Evolutionary conservation across 2,329 filamentous ascomycete species (phyloP).

Genomic region (Aspergillus phoenicis): DNA sequence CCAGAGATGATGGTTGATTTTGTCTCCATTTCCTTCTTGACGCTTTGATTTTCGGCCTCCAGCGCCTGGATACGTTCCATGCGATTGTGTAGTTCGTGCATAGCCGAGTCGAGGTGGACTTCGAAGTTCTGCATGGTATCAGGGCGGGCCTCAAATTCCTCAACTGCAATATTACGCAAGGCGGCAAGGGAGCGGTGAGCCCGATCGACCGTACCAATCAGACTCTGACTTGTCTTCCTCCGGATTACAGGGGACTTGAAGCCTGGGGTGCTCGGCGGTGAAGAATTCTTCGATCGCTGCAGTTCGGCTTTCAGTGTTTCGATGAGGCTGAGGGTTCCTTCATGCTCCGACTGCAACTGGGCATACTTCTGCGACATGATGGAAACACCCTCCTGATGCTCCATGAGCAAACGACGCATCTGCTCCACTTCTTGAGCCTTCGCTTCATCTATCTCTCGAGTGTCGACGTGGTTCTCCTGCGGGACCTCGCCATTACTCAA

Average conservation of each 20-base stretch:
- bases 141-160: constrained; percentile 79
- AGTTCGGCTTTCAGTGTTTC: constrained; percentile 89
- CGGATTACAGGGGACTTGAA: constrained; percentile 72
- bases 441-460: constrained; percentile 44
- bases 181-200: constrained; percentile 89
- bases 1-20: constrained; percentile 97
- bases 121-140: constrained; percentile 93
- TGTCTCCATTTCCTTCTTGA: constrained; percentile 94
- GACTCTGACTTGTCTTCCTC: constrained; percentile 87
- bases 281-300: constrained; percentile 71
- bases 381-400: constrained; percentile 75
- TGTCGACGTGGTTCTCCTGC: constrained; percentile 30
- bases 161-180: constrained; percentile 81
- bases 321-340: constrained; percentile 78
- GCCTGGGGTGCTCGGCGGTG: constrained; percentile 51
- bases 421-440: constrained; percentile 69
- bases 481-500: constrained; percentile 49
- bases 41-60: constrained; percentile 77
- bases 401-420: constrained; percentile 68
- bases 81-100: constrained; percentile 84
- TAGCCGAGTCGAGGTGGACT: constrained; percentile 83
- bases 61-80: constrained; percentile 89
- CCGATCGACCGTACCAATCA: constrained; percentile 78
- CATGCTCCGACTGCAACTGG: constrained; percentile 80
- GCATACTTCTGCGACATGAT: constrained; percentile 76